A percentile compares a stretch with the other conserved stretches of the same genome.
phyloP scores from a whole-genome alignment of 257 asterid species.

The Plectranthus barbatus region DNA sequence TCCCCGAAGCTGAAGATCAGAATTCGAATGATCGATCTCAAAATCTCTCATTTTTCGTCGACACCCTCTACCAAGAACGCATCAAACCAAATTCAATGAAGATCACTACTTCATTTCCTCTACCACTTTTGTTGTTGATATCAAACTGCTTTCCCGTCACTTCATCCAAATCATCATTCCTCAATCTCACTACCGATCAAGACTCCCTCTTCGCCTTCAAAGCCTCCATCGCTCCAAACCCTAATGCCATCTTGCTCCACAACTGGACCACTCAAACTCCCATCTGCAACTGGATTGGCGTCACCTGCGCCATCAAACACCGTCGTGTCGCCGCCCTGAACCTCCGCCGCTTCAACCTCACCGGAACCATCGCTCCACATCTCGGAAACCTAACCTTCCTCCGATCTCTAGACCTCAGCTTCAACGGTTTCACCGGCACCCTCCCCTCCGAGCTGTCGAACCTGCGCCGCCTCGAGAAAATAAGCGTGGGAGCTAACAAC shows the following conservation, averaged over 20 bases:
- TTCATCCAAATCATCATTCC: background rate
- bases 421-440: background rate
- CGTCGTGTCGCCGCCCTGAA: constrained; percentile 15
- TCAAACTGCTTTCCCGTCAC: too few species aligned
- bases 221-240: background rate
- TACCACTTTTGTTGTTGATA: too few species aligned
- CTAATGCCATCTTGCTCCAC: background rate
- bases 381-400: background rate
- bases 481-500: background rate
- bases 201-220: background rate
- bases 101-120: too few species aligned
- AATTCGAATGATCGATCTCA: too few species aligned
- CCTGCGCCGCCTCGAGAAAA: background rate
- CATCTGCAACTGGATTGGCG: background rate
- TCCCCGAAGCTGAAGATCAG: too few species aligned
- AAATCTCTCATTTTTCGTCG: too few species aligned
- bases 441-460: background rate
- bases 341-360: background rate
- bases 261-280: background rate
- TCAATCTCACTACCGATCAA: background rate
- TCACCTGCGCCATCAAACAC: background rate
- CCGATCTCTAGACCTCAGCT: background rate
- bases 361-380: background rate
- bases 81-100: too few species aligned
- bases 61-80: too few species aligned